Percentiles rank a stretch among this genome's conserved stretches.
phyloP scores from a whole-genome alignment of 2,329 filamentous ascomycete genomes.

The Onygenales sp. region DNA sequence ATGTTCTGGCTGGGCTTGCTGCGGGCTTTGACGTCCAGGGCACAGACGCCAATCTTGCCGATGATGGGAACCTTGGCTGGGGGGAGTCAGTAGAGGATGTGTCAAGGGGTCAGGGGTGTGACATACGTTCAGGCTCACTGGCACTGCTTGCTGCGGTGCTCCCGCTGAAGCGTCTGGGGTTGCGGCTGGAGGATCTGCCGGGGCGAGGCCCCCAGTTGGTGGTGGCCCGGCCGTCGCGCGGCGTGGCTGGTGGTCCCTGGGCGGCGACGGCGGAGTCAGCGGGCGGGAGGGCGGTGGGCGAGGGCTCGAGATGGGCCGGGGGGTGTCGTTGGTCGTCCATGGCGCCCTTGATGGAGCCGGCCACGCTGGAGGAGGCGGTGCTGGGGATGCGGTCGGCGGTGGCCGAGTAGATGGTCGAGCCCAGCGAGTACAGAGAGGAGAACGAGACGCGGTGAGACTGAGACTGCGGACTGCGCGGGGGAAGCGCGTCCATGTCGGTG shows the following conservation, averaged over 20 bases:
- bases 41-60: constrained; percentile 81
- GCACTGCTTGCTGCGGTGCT: constrained; percentile 75
- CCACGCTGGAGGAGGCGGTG: constrained; percentile 25
- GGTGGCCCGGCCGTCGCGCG: constrained; percentile 12
- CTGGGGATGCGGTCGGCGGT: constrained; percentile 16
- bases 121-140: constrained; percentile 48
- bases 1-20: constrained; percentile 98
- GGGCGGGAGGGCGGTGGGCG: too few relatives aligned
- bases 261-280: too few relatives aligned
- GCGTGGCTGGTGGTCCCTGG: neutral
- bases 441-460: constrained; percentile 59
- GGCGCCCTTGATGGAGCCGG: constrained; percentile 23
- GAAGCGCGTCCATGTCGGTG: neutral
- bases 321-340: constrained; percentile 10
- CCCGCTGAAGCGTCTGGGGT: constrained; percentile 67
- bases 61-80: constrained; percentile 28
- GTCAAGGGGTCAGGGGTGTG: constrained; percentile 17
- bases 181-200: constrained; percentile 53
- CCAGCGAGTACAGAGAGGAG: constrained; percentile 59
- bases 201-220: constrained; percentile 19
- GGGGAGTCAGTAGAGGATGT: neutral
- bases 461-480: neutral
- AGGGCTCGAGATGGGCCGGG: too few relatives aligned
- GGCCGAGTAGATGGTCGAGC: constrained; percentile 11
- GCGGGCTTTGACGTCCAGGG: constrained; percentile 86